Evolutionary conservation across 2,329 filamentous ascomycete species (phyloP), one percentile per base, ranked within the genome.

Genomic region (Cercospora berteroae): DNA sequence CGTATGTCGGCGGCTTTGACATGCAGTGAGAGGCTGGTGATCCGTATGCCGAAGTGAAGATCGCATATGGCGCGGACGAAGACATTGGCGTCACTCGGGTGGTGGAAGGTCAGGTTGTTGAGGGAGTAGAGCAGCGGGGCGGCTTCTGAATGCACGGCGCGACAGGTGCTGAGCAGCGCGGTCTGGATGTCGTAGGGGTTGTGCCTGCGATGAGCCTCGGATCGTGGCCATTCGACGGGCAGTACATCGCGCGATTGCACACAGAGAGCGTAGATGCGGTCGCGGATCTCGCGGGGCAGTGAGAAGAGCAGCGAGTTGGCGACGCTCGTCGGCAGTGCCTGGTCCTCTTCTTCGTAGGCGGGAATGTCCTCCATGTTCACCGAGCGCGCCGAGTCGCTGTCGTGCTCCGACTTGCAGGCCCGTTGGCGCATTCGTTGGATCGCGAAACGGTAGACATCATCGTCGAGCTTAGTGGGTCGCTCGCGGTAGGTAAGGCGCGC

Each of bases 61-160:
- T 72, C 69, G 3, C 74, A 70, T 20, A 78, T 70, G 13, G 77
- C 77, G 62, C 76, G 75, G 1, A 74, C 74, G 64, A 79, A 79
- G 70, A 80, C 77, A 69, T 80, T 80, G 9, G 76, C 77, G 67
- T 80, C 78, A 50, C 70, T 74, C 4, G 78, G 77, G 66, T 80
- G 78, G 65, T 76, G 72, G 66, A 79, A 79, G 20, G 73, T 72
- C 27, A 79, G 65, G n/a, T 67, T 71, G 68, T 79, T 80, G 63
- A 71, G 68, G 16, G 72, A 70, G 72, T 79, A 79, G n/a, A 80
- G 76, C 42, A 79, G 56, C 8, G 73, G 74, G 23, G 73, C 73
- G 5, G 76, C 70, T 68, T 80, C 78, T 44, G 72, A 71, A 60
- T 77, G 70, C 39, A 80, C 69, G 60, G 75, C 69, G 29, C 71